Conservation (phyloP, 192 early-diverging fungal species). For the Umbelopsis ramanniana region DNA sequence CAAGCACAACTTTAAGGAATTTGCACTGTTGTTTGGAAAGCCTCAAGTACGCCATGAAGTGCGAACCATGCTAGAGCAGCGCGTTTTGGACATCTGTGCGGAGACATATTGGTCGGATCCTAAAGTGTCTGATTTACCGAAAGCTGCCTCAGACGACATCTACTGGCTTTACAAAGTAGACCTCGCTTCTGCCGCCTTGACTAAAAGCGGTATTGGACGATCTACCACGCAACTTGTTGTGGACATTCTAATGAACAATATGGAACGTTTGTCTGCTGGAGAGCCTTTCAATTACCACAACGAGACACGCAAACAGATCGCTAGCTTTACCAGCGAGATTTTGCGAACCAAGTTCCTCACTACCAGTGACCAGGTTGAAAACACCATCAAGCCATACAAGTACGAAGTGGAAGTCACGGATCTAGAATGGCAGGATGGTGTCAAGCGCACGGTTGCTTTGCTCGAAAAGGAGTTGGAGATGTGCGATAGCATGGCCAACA, state of each 20-base stretch:
- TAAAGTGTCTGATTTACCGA: constrained; percentile 68
- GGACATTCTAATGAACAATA: constrained; percentile 81
- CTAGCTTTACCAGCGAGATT: constrained; percentile 85
- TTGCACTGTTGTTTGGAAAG: constrained; percentile 90
- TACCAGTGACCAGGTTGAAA: constrained; percentile 96
- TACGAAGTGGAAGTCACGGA: constrained; percentile 94
- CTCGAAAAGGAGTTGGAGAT: constrained; percentile 83
- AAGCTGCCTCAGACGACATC: constrained; percentile 61
- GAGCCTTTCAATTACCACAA: constrained; percentile 91
- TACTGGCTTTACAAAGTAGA: constrained; percentile 89
- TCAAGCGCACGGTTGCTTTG: constrained; percentile 73
- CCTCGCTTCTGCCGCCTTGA: constrained; percentile 81
- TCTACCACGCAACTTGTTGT: constrained; percentile 92
- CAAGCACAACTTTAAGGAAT: constrained; percentile 95
- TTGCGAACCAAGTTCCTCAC: constrained; percentile 85
- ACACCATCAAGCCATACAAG: constrained; percentile 99
- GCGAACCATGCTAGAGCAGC: constrained; percentile 87
- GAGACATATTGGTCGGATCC: constrained; percentile 92
- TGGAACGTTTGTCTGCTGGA: constrained; percentile 75
- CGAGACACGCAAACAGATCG: constrained; percentile 76
- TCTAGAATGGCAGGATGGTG: constrained; percentile 91
- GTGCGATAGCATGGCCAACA: constrained; percentile 69
- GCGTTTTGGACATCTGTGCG: constrained; percentile 88
- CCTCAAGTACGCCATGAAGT: constrained; percentile 93
- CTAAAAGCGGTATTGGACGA: constrained; percentile 93